Evolutionary conservation across 768 basidiomycete species (phyloP), one percentile per base, ranked within the genome.

Genomic region (Mycena rosella): DNA sequence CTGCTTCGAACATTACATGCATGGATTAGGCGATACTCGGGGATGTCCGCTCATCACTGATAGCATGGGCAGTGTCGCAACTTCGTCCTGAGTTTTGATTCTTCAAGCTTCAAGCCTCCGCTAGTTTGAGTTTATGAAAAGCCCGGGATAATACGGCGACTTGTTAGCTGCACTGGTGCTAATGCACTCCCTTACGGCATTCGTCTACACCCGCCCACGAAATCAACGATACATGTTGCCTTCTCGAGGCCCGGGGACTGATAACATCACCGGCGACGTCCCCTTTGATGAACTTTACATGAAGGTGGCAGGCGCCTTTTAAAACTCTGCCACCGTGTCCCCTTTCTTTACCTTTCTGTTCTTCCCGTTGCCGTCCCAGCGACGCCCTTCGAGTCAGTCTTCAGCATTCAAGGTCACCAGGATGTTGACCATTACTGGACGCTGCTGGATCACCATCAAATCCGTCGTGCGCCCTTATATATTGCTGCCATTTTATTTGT

Each of bases 361-460:
- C 40, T 68, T 53, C 51, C 32, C 14, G 55, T 63, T 49, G 57
- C 30, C 67, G 67, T 68, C 67, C 67, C 53, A 68, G 67, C 57
- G 67, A 68, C 67, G 67, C 54, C 36, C 61, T 53, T 54, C 34
- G n/a, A 34, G 52, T 55, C 48, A 48, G 34, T n/a, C n/a, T 40
- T 48, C 62, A 60, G 67, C 67, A 63, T 68, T 63, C 67, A 59
- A 68, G 60, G 67, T 62, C 67, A 62, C 67, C 67, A 62, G 67
- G 67, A 68, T 68, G 67, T 68, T 68, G 67, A 49, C 67, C 61
- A 30, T 67, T 27, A 42, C 52, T 49, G 66, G 42, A 67, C 65
- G 66, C 66, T 67, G 66, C 66, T 67, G 66, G 66, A 56, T 57
- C n/a, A 68, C 67, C 22, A 3, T 68, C 34, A 68, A 68, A 68